These are phyloP conservation scores for Arabidopsis suecica DNA, from an alignment of 345 rosid genomes.

Conservation along the genomic window DNA sequence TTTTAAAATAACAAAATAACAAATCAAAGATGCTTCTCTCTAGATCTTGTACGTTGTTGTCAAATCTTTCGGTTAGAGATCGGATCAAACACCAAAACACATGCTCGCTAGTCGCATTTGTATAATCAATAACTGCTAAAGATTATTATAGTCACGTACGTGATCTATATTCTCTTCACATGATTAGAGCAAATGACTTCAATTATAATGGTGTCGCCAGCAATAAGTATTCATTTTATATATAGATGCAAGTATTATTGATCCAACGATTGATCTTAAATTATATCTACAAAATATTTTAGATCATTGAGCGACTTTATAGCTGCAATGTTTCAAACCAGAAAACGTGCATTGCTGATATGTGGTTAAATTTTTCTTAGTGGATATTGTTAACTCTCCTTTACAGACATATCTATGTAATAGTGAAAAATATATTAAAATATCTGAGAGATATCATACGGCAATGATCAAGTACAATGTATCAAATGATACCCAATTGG, in stretches of 20 bases:
- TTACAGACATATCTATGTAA: neutral
- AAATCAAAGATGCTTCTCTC: slow-evolving; percentile 20
- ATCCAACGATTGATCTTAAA: slow-evolving; percentile 5
- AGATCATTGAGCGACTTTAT: slow-evolving; percentile 5
- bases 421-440: neutral
- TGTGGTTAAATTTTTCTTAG: neutral
- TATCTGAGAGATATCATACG: neutral
- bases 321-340: slow-evolving; percentile 21
- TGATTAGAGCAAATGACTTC: slow-evolving; percentile 23
- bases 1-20: neutral
- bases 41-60: slow-evolving; percentile 24
- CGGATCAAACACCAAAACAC: slow-evolving; percentile 25
- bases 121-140: neutral
- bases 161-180: slow-evolving; percentile 34
- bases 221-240: neutral
- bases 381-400: slow-evolving; percentile 8
- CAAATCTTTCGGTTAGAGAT: slow-evolving; percentile 19
- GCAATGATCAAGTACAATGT: slow-evolving; percentile 25
- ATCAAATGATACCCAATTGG: slow-evolving; percentile 27
- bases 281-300: neutral
- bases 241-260: slow-evolving; percentile 2
- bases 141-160: neutral
- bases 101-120: neutral
- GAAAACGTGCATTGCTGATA: slow-evolving; percentile 26
- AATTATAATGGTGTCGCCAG: slow-evolving; percentile 11